These are phyloP conservation scores for Chamaecyparis obtusa DNA, from an alignment of 75 land plant species.

Conservation along the genomic window DNA sequence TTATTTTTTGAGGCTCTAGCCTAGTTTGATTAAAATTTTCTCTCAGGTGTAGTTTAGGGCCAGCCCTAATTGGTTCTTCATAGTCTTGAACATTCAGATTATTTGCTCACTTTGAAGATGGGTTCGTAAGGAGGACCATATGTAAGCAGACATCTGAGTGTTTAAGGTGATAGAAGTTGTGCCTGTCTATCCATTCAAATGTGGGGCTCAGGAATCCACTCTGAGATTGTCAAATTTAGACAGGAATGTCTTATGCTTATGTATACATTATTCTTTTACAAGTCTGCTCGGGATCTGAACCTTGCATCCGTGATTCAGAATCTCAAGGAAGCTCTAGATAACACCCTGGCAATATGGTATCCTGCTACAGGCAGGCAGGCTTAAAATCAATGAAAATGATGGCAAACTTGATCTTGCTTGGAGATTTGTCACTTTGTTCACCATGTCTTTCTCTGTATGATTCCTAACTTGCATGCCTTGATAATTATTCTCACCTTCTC, in stretches of 20 bases:
- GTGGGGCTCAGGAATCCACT: neutral
- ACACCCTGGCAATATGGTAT: slow-evolving; percentile 45
- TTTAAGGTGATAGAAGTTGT: neutral
- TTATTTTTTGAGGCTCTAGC: too few relatives aligned
- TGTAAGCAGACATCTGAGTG: neutral
- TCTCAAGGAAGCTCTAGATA: slow-evolving; percentile 34
- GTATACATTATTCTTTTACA: slow-evolving; percentile 50
- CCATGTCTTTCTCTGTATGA: too few relatives aligned
- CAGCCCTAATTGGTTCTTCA: neutral
- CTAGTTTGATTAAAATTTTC: neutral
- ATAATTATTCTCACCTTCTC: too few relatives aligned
- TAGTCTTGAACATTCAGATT: neutral
- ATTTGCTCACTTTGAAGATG: neutral
- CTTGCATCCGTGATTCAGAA: slow-evolving; percentile 16
- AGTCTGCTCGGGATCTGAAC: slow-evolving; percentile 8
- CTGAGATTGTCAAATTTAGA: slow-evolving; percentile 39
- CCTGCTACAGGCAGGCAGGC: slow-evolving; percentile 62
- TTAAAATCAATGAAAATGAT: slow-evolving; percentile 22
- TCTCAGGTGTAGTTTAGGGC: neutral
- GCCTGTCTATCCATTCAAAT: slow-evolving; percentile 22
- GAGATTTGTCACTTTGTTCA: too few relatives aligned
- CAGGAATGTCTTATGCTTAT: slow-evolving; percentile 44
- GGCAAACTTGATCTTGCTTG: slow-evolving; percentile 56
- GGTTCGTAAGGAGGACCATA: neutral
- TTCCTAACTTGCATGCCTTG: too few relatives aligned